Conservation (phyloP, 768 basidiomycete genomes). For the Mycena galericulata region DNA sequence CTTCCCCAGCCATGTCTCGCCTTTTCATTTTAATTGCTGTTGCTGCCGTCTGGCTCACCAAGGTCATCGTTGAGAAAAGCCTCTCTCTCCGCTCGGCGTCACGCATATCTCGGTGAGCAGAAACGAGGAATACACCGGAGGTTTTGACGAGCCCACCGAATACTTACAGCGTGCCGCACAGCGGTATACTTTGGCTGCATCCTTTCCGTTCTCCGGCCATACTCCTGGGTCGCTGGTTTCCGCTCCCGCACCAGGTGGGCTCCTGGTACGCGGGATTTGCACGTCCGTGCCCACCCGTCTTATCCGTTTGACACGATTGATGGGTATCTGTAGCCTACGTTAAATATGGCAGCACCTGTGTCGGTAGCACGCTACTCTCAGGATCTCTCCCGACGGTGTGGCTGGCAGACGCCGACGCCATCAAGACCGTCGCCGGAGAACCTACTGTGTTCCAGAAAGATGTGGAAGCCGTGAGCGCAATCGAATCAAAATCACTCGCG, state of each 20-base stretch:
- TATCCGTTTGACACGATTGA: background rate
- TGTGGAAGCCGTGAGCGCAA: constrained; percentile 42
- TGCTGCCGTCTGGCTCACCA: constrained; percentile 5
- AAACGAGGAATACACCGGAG: too few relatives aligned
- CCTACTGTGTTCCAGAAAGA: constrained; percentile 56
- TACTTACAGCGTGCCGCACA: too few relatives aligned
- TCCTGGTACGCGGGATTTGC: constrained; percentile 50
- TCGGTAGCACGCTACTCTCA: constrained; percentile 50
- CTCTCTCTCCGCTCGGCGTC: background rate
- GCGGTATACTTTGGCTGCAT: too few relatives aligned
- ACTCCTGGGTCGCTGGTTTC: constrained; percentile 47
- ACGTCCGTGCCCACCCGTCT: constrained; percentile 42
- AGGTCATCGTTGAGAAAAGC: constrained; percentile 3
- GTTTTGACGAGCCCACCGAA: too few relatives aligned
- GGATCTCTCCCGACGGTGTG: constrained; percentile 49
- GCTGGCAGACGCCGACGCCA: constrained; percentile 57
- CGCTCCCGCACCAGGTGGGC: constrained; percentile 48
- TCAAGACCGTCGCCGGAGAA: constrained; percentile 49
- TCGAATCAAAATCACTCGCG: background rate
- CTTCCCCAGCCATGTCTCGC: background rate
- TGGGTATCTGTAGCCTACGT: constrained; percentile 46
- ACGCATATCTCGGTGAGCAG: background rate
- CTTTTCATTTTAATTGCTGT: background rate
- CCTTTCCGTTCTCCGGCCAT: constrained; percentile 47
- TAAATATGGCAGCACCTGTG: constrained; percentile 52